Conservation (phyloP, 306 rosid species). For the Cucurbita argyrosperma region DNA sequence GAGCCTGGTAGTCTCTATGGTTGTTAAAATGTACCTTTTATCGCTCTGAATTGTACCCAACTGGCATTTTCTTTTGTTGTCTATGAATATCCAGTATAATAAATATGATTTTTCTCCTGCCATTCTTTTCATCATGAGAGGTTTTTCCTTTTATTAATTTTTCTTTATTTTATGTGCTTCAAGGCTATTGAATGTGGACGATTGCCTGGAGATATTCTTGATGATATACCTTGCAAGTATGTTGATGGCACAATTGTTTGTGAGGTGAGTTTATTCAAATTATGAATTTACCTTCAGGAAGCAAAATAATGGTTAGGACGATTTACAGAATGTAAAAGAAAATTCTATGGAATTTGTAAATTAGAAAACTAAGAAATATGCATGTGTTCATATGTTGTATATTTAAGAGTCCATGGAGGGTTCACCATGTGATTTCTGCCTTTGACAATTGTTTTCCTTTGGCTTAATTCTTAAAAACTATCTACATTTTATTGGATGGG, state of each 20-base stretch:
- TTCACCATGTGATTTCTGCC: not conserved
- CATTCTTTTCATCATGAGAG: not conserved
- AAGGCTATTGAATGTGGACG: constrained; percentile 97
- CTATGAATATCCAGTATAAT: not conserved
- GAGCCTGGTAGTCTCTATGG: not conserved
- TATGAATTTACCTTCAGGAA: constrained; percentile 7
- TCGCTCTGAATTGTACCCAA: not conserved
- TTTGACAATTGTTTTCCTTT: not conserved
- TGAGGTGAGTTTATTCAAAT: constrained; percentile 51
- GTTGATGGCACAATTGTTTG: constrained; percentile 74
- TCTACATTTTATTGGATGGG: not conserved
- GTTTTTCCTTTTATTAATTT: constrained; percentile 6
- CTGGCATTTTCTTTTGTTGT: not conserved
- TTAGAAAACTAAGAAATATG: not conserved
- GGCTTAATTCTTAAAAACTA: not conserved
- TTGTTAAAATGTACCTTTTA: not conserved
- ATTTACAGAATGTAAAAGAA: not conserved
- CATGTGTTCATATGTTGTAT: not conserved
- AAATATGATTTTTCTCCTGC: not conserved
- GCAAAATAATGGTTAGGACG: constrained; percentile 3
- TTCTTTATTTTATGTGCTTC: constrained; percentile 21
- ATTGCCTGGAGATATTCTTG: constrained; percentile 86
- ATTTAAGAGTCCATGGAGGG: not conserved
- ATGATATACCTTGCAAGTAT: constrained; percentile 85
- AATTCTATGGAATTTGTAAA: not conserved